These are phyloP conservation scores for Trametes sp. DNA, from an alignment of 1,284 basidiomycete species.

Conservation along the genomic window DNA sequence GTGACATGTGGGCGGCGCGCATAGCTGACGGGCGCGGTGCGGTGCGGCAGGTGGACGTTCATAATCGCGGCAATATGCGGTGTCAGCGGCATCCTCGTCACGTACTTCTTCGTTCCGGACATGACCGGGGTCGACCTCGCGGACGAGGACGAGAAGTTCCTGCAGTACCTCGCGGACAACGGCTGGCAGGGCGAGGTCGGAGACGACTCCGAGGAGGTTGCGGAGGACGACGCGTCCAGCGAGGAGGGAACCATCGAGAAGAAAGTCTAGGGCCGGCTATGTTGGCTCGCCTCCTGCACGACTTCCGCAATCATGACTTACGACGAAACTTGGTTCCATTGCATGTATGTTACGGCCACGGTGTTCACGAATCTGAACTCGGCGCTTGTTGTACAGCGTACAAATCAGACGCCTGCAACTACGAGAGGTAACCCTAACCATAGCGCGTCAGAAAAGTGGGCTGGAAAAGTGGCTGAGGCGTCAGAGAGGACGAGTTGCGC, in stretches of 20 bases:
- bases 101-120: conserved; percentile 75
- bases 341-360: conserved; percentile 5
- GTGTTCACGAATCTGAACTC: neutral
- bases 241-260: conserved; percentile 26
- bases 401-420: neutral
- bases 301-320: neutral
- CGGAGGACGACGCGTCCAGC: conserved; percentile 36
- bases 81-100: conserved; percentile 65
- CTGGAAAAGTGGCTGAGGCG: conserved; percentile 10
- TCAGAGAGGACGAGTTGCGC: conserved; percentile 8
- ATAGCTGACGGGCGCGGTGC: neutral
- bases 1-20: conserved; percentile 10
- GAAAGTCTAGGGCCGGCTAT: conserved; percentile 18
- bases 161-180: conserved; percentile 65
- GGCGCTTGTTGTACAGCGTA: neutral
- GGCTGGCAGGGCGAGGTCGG: conserved; percentile 75
- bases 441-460: conserved; percentile 9
- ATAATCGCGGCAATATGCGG: conserved; percentile 78
- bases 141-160: conserved; percentile 70
- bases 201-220: conserved; percentile 49
- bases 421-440: conserved; percentile 1
- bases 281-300: neutral
- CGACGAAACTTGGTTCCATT: neutral
- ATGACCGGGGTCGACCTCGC: conserved; percentile 75
- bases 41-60: conserved; percentile 67